Conservation (phyloP, 2,329 filamentous ascomycete species). For the Epichloe gansuensis region DNA sequence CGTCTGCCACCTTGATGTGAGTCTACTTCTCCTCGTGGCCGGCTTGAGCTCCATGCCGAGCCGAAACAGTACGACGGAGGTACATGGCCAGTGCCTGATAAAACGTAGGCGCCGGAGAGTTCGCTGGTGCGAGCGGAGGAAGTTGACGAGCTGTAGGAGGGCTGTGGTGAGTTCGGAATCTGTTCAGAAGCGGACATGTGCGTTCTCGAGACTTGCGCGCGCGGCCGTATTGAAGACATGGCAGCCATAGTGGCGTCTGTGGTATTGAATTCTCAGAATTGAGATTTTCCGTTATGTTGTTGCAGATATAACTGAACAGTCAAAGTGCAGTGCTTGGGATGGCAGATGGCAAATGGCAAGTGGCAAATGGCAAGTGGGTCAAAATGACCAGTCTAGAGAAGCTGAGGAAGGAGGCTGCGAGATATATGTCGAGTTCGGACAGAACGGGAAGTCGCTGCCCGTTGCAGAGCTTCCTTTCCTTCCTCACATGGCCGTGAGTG, state of each 20-base stretch:
- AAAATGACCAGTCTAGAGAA: neutral
- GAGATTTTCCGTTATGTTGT: too few relatives aligned
- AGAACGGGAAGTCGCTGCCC: neutral
- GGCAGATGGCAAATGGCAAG: too few relatives aligned
- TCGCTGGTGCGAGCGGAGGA: constrained; percentile 2
- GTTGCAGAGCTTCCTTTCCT: neutral
- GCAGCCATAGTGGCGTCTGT: neutral
- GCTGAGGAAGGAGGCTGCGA: neutral
- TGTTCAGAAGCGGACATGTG: neutral
- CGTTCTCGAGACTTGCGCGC: neutral
- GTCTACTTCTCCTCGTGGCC: neutral
- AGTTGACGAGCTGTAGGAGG: neutral
- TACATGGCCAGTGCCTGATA: neutral
- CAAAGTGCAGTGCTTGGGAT: neutral
- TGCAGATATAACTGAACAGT: too few relatives aligned
- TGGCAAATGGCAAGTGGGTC: neutral
- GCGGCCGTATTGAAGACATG: neutral
- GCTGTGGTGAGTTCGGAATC: neutral
- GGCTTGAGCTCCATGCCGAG: neutral
- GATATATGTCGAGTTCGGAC: neutral
- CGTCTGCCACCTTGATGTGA: neutral
- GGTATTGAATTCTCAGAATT: neutral
- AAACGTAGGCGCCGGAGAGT: constrained; percentile 3
- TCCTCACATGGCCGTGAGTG: neutral
- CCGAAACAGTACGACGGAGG: neutral